Evolutionary conservation across 192 early-diverging fungal species (phyloP).

Genomic region (Umbelopsis ramanniana): DNA sequence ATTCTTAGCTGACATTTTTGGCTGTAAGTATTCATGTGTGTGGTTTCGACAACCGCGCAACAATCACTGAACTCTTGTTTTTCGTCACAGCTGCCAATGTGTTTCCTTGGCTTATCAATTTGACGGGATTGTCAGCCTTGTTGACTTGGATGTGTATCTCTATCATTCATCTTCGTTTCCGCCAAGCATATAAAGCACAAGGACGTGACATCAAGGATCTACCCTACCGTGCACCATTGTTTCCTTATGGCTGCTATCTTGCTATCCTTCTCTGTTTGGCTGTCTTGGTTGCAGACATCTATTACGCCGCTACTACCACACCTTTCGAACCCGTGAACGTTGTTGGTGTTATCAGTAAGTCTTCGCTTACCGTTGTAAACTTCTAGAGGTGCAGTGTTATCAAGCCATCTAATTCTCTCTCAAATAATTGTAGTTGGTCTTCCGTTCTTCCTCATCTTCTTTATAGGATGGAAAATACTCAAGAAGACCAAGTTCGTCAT

Average conservation of each 20-base stretch:
- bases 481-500: conserved; percentile 68
- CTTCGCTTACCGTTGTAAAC: not conserved
- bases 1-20: conserved; percentile 45
- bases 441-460: conserved; percentile 65
- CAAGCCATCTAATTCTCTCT: conserved; percentile 35
- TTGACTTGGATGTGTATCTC: conserved; percentile 84
- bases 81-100: conserved; percentile 36
- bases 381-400: not conserved
- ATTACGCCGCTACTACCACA: conserved; percentile 53
- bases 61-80: too few species aligned
- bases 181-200: conserved; percentile 74
- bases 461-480: conserved; percentile 64
- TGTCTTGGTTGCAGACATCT: conserved; percentile 64
- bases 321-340: conserved; percentile 17
- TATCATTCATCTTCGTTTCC: conserved; percentile 82
- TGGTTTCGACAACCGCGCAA: conserved; percentile 2
- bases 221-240: conserved; percentile 72
- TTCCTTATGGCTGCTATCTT: conserved; percentile 69
- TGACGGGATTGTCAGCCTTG: conserved; percentile 75
- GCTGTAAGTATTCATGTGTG: conserved; percentile 14
- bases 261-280: conserved; percentile 61
- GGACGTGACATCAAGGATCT: conserved; percentile 63
- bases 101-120: conserved; percentile 66
- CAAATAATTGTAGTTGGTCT: conserved; percentile 43
- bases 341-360: conserved; percentile 19